Conservation (phyloP, 257 asterid species). For the Apocynum venetum region DNA sequence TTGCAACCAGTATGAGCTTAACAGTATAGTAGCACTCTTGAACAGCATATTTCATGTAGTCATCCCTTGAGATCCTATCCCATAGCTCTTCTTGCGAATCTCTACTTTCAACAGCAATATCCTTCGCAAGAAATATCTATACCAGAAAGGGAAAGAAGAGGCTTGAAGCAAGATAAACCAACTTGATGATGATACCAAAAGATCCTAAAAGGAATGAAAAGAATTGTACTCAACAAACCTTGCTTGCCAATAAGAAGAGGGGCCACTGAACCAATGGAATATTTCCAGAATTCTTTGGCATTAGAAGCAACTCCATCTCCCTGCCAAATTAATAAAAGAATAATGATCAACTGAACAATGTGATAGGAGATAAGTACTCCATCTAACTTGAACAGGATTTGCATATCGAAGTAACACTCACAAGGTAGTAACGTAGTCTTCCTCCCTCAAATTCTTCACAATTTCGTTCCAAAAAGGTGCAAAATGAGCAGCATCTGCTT, state of each 20-base stretch:
- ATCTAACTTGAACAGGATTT: background rate
- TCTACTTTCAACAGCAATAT: conserved; percentile 75
- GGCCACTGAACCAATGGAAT: conserved; percentile 94
- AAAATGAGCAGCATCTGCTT: conserved; percentile 78
- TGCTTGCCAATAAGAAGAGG: conserved; percentile 91
- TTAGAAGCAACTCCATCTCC: conserved; percentile 89
- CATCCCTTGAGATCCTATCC: conserved; percentile 93
- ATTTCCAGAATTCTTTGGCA: conserved; percentile 75
- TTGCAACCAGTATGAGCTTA: conserved; percentile 60
- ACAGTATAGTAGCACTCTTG: conserved; percentile 71
- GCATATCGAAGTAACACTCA: conserved; percentile 36
- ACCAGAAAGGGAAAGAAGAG: background rate
- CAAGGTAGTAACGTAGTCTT: conserved; percentile 74
- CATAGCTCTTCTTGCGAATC: conserved; percentile 86
- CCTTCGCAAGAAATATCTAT: conserved; percentile 88
- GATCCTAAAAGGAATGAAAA: background rate
- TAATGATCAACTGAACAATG: conserved; percentile 19
- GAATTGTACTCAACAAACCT: conserved; percentile 38
- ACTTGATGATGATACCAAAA: background rate
- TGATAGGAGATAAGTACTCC: conserved; percentile 14
- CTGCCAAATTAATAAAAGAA: conserved; percentile 28
- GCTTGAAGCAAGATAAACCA: background rate
- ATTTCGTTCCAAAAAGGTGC: conserved; percentile 99
- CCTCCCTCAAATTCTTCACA: conserved; percentile 80
- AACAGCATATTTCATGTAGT: conserved; percentile 95